Base-by-base conservation (phyloP, 164 flowering plant species). In the Piper longum region DNA sequence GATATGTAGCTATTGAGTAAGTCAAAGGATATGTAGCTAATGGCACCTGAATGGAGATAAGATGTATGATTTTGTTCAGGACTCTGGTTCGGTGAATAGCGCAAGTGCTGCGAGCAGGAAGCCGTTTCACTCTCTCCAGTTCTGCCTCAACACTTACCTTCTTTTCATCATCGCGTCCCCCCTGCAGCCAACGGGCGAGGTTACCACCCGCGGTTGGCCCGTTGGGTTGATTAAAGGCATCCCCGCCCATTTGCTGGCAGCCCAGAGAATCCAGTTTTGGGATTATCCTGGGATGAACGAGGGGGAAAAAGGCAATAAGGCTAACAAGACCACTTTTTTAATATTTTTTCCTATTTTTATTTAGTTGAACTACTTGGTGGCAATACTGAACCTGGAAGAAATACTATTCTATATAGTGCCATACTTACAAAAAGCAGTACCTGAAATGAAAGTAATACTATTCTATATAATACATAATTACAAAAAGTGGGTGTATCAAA, bases 51-150 rank as follows among this genome's bases (percentile, higher is more conserved):
- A 79, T 59, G 44, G 88, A 75, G 73, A 87, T 67, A 56, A 89
- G 96, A 52, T 84, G 83, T 63, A 81, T 62, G 41, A 87, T 70
- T 76, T 87, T 85, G 74, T 81, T 84, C 54, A 89, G 84, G 56
- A 85, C 86, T 12, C 83, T 79, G 64, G 74, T 56, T 43, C 91
- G 87, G 66, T 89, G 91, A 58, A 75, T 66, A 41, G 80, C 91
- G 71, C 83, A 87, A 51, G 68, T 62, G 75, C 96, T 87, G 63
- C 74, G 78, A 16, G 77, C 64, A 65, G 96, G 96, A 48, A 87
- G 83, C 60, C 75, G 69, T 44, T 67, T 79, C 79, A 87, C 73
- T 68, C 85, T 81, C 60, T 74, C 75, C 68, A 87, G 68, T 75
- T 87, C 95, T 68, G 79, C 83, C 44, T 80, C 68, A 66, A 83